These are phyloP conservation scores for Scenedesmus sp. DNA, from an alignment of 163 green algal species.

Conservation along the genomic window DNA sequence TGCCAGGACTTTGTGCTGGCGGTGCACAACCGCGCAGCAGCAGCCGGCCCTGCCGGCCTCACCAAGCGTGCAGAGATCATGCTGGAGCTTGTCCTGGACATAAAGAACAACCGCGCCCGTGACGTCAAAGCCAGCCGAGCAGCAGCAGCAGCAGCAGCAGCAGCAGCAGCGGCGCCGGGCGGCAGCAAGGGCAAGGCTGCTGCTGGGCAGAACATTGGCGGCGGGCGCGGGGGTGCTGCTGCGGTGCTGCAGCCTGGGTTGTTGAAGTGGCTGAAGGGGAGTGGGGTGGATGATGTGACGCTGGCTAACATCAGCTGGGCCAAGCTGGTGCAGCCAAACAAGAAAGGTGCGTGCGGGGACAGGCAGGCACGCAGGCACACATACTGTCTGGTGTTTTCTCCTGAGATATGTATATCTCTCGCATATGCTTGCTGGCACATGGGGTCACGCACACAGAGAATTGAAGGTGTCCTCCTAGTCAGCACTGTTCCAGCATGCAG, in stretches of 20 bases:
- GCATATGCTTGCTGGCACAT: no score
- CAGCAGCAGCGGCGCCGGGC: neutral
- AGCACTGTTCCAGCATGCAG: no score
- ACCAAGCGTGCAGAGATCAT: constrained; percentile 77
- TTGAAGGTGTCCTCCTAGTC: no score
- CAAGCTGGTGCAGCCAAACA: constrained; percentile 75
- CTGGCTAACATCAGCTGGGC: constrained; percentile 80
- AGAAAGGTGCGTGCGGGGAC: constrained; percentile 66
- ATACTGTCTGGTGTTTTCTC: no score
- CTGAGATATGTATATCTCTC: no score
- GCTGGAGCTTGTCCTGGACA: constrained; percentile 91
- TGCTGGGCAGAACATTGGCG: neutral
- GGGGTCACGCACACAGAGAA: no score
- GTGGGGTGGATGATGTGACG: constrained; percentile 70
- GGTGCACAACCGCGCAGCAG: constrained; percentile 75
- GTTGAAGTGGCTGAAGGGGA: constrained; percentile 72
- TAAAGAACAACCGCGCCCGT: constrained; percentile 91
- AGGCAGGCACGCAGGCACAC: neutral
- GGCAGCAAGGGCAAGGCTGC: constrained; percentile 13
- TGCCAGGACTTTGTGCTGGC: constrained; percentile 86
- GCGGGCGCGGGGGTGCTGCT: constrained; percentile 48
- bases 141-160: constrained; percentile 12
- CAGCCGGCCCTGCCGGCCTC: constrained; percentile 45
- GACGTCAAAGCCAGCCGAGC: constrained; percentile 28
- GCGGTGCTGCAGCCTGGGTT: constrained; percentile 58